Conservation (phyloP, 202 grass and related monocot genomes). For the Hordeum pubiflorum region DNA sequence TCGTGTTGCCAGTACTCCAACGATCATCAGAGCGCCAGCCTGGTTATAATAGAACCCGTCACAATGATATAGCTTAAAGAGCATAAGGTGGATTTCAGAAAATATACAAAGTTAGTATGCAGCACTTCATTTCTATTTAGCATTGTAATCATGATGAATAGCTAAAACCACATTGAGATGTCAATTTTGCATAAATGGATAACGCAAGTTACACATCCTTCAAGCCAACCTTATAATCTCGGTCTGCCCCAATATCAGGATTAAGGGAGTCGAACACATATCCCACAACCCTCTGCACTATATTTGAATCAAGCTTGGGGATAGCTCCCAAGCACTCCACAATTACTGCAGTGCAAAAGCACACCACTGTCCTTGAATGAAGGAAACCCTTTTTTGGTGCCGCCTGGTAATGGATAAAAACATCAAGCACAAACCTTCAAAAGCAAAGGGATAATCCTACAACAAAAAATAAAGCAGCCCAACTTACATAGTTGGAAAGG, state of each 20-base stretch:
- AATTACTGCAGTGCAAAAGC: slow-evolving; percentile 77
- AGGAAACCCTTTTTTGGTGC: slow-evolving; percentile 58
- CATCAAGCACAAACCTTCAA: slow-evolving; percentile 13
- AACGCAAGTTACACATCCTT: not conserved
- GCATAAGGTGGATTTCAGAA: not conserved
- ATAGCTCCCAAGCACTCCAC: slow-evolving; percentile 82
- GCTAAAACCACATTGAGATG: slow-evolving; percentile 1
- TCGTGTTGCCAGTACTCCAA: slow-evolving; percentile 68
- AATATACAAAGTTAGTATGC: slow-evolving; percentile 8
- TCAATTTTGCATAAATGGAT: not conserved
- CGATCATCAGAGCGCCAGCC: slow-evolving; percentile 90
- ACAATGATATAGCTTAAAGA: not conserved
- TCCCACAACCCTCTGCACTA: slow-evolving; percentile 67
- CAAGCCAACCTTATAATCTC: slow-evolving; percentile 64
- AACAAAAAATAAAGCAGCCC: not conserved
- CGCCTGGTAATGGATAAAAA: slow-evolving; percentile 39
- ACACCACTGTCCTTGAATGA: slow-evolving; percentile 59
- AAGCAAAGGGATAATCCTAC: slow-evolving; percentile 17
- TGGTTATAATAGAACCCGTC: slow-evolving; percentile 30
- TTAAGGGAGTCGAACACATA: slow-evolving; percentile 90
- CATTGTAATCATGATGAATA: not conserved
- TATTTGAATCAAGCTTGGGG: slow-evolving; percentile 73
- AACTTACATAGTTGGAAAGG: slow-evolving; percentile 78
- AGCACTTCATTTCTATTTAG: not conserved
- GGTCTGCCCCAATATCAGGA: slow-evolving; percentile 49